These are phyloP conservation scores for Dioscorea dumetorum DNA, from an alignment of 106 monocot species.

Conservation along the genomic window DNA sequence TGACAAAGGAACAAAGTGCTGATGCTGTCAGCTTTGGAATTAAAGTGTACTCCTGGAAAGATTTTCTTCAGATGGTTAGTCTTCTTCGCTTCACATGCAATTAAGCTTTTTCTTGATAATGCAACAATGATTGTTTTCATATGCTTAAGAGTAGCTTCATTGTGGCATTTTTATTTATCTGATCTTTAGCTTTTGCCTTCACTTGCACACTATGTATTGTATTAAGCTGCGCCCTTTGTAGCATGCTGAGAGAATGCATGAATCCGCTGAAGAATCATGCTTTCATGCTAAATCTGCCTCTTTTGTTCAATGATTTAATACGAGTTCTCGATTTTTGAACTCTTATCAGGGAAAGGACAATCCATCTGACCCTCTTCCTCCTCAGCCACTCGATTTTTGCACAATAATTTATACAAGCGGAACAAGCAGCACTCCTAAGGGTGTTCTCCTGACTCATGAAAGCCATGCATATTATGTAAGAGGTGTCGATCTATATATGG, in stretches of 20 bases:
- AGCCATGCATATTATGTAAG: constrained; percentile 45
- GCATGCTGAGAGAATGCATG: no score
- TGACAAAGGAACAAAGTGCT: constrained; percentile 33
- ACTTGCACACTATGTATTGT: no score
- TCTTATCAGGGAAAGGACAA: constrained; percentile 49
- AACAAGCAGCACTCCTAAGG: constrained; percentile 84
- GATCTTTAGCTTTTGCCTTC: no score
- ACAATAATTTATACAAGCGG: constrained; percentile 98
- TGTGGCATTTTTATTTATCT: no score
- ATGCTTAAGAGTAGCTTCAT: no score
- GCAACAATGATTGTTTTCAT: no score
- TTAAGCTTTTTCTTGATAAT: neutral
- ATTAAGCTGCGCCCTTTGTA: no score
- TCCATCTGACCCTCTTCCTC: constrained; percentile 43
- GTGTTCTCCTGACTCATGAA: constrained; percentile 80
- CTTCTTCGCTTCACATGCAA: neutral
- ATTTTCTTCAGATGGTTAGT: constrained; percentile 61
- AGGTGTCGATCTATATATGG: constrained; percentile 62
- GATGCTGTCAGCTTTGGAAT: constrained; percentile 33
- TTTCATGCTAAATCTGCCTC: no score
- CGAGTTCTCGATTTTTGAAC: neutral
- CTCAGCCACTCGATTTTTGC: constrained; percentile 63
- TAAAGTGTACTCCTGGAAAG: constrained; percentile 74
- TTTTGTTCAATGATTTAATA: no score
- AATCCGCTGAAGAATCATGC: no score